phyloP scores from a whole-genome alignment of 2,329 filamentous ascomycete species.

The Macrophomina pseudophaseolina region DNA sequence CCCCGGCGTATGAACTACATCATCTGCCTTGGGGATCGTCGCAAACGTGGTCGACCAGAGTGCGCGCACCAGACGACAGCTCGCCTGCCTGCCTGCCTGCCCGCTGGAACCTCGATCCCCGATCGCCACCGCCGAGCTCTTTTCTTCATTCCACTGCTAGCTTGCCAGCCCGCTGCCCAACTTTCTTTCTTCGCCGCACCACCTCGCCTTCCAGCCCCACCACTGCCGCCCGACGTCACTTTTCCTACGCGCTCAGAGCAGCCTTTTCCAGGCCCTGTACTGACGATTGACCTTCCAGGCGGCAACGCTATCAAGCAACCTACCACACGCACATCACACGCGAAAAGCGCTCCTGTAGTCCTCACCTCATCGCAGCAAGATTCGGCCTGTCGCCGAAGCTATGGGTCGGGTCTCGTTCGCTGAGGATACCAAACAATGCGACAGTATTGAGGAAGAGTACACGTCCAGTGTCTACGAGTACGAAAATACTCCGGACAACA shows the following conservation, averaged over 20 bases:
- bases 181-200: constrained; percentile 5
- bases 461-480: constrained; percentile 77
- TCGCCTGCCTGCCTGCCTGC: not conserved
- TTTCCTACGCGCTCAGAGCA: not conserved
- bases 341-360: constrained; percentile 16
- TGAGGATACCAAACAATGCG: constrained; percentile 56
- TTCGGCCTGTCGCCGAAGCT: constrained; percentile 59
- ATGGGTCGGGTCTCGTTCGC: constrained; percentile 60
- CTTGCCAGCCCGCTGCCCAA: constrained; percentile 14
- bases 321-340: not conserved
- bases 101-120: not conserved
- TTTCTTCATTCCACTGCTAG: constrained; percentile 16
- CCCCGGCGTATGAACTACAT: constrained; percentile 17
- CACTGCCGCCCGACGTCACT: constrained; percentile 15
- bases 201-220: not conserved
- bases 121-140: constrained; percentile 13
- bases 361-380: constrained; percentile 26
- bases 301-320: constrained; percentile 14
- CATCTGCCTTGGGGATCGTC: constrained; percentile 23
- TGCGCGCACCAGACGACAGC: constrained; percentile 20
- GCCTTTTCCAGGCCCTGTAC: not conserved
- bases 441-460: constrained; percentile 61
- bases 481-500: constrained; percentile 76
- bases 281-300: constrained; percentile 22
- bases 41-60: constrained; percentile 19